phyloP scores from a whole-genome alignment of 2,329 filamentous ascomycete genomes.

The Penicillium palitans region DNA sequence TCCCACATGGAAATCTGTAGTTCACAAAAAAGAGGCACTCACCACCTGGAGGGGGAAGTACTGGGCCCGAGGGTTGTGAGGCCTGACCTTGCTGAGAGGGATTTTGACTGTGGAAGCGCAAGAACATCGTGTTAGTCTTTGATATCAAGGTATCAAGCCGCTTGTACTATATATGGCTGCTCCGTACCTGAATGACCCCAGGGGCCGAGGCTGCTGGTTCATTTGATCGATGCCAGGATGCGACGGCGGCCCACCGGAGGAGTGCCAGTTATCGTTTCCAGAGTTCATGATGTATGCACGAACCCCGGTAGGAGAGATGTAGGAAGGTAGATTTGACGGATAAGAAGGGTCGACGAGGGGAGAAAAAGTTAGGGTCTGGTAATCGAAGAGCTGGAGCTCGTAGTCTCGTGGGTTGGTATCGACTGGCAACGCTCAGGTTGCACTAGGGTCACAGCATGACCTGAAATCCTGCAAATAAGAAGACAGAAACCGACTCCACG shows the following conservation, averaged over 20 bases:
- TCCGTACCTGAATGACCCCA: constrained; percentile 49
- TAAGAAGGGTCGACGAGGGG: constrained; percentile 9
- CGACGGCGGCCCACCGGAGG: constrained; percentile 41
- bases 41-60: constrained; percentile 44
- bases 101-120: constrained; percentile 36
- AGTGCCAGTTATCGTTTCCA: constrained; percentile 47
- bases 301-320: constrained; percentile 14
- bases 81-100: constrained; percentile 41
- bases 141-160: not conserved
- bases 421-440: constrained; percentile 22
- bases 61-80: constrained; percentile 40
- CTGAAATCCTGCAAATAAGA: constrained; percentile 10
- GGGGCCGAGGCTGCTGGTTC: constrained; percentile 44
- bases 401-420: constrained; percentile 13
- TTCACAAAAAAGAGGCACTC: constrained; percentile 23
- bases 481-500: constrained; percentile 5
- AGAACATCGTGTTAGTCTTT: constrained; percentile 15
- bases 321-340: constrained; percentile 18
- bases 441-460: constrained; percentile 27
- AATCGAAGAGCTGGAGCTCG: constrained; percentile 24
- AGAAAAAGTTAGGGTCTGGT: constrained; percentile 14
- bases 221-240: constrained; percentile 46
- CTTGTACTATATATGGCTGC: not conserved
- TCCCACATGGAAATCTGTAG: not conserved
- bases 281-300: constrained; percentile 42